Percentiles rank a stretch among this genome's conserved stretches.
phyloP scores from a whole-genome alignment of 2,329 filamentous ascomycete genomes.

The Cladosporium sp. region DNA sequence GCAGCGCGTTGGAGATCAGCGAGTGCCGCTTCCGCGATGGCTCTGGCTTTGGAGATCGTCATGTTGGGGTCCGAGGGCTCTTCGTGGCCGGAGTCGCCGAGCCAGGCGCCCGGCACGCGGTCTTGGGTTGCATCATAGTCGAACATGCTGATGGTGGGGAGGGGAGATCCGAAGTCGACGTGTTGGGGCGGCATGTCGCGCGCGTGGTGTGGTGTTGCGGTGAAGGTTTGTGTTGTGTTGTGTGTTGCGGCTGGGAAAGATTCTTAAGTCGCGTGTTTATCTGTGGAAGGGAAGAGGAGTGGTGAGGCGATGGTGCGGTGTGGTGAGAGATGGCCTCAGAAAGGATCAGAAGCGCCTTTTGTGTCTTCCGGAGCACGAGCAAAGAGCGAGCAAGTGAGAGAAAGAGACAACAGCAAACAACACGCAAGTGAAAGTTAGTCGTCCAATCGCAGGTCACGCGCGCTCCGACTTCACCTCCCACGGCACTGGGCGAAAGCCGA shows the following conservation, averaged over 20 bases:
- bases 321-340: neutral
- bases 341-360: neutral
- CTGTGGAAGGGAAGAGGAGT: neutral
- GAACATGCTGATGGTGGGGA: neutral
- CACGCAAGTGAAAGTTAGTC: neutral
- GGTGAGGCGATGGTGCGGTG: neutral
- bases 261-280: neutral
- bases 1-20: neutral
- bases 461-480: neutral
- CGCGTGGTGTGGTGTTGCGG: neutral
- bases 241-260: neutral
- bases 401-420: neutral
- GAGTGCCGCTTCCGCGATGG: neutral
- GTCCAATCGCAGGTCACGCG: too few relatives aligned
- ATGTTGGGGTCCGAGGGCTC: neutral
- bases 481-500: neutral
- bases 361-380: neutral
- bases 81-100: neutral
- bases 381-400: neutral
- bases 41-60: neutral
- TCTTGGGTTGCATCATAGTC: neutral
- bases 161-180: neutral
- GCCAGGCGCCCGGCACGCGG: neutral
- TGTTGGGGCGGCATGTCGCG: neutral
- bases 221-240: neutral